Percentiles rank a stretch among this genome's conserved stretches.
Conservation (phyloP, 2,329 filamentous ascomycete species). For the Chalaropsis thielavioides region DNA sequence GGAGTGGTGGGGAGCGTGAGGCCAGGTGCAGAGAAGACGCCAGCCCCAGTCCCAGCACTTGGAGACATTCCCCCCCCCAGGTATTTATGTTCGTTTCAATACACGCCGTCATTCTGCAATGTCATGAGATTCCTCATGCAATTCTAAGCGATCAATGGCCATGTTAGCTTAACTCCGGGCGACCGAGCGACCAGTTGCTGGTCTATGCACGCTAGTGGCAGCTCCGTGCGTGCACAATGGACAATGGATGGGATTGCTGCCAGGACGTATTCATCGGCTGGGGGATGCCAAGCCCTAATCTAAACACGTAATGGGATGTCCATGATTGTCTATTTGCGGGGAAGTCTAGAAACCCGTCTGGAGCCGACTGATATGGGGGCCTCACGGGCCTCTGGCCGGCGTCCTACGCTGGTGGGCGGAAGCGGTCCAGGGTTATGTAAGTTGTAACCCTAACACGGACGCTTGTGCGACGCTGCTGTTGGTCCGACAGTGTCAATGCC, state of each 20-base stretch:
- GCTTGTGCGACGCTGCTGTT: no score
- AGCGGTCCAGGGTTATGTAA: background rate
- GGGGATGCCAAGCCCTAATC: background rate
- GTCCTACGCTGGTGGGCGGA: background rate
- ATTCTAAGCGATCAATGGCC: no score
- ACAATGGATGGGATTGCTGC: background rate
- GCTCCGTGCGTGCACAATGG: background rate
- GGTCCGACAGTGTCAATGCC: no score
- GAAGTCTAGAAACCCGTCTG: background rate
- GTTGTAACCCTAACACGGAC: background rate
- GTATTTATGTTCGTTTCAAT: no score
- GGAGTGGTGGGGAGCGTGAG: no score
- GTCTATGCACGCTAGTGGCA: background rate
- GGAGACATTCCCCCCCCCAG: no score
- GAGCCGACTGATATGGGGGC: background rate
- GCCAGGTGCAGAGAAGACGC: no score
- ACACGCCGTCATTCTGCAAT: background rate
- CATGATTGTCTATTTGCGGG: background rate
- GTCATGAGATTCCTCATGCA: background rate
- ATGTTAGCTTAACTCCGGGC: background rate
- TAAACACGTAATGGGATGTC: background rate
- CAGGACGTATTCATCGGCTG: background rate
- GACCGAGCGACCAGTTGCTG: background rate
- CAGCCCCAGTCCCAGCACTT: no score
- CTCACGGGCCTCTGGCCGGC: background rate